A percentile compares a stretch with the other conserved stretches of the same genome.
Conservation (phyloP, 1,284 basidiomycete species). For the Naganishia sp. region DNA sequence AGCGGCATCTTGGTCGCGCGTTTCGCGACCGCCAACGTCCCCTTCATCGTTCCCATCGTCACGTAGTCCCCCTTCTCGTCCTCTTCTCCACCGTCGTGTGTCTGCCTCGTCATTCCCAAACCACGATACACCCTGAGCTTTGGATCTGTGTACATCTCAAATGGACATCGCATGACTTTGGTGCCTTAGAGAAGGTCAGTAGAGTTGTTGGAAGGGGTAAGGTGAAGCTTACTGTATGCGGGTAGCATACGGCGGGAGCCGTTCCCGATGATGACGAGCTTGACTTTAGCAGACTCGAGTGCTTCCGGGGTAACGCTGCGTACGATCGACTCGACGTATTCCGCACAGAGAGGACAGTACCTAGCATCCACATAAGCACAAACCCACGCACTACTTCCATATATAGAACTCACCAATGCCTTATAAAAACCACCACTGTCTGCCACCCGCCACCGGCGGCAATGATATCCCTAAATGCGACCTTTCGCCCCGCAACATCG, state of each 20-base stretch:
- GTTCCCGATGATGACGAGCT: constrained; percentile 70
- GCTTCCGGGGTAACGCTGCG: constrained; percentile 59
- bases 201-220: constrained; percentile 38
- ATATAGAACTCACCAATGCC: constrained; percentile 46
- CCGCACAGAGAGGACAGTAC: constrained; percentile 73
- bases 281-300: constrained; percentile 58
- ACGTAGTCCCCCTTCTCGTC: constrained; percentile 61
- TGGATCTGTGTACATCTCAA: constrained; percentile 74
- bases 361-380: constrained; percentile 33
- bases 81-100: constrained; percentile 58
- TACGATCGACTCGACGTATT: constrained; percentile 73
- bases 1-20: constrained; percentile 65
- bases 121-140: constrained; percentile 66
- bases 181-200: constrained; percentile 36
- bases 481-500: constrained; percentile 65
- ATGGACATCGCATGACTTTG: constrained; percentile 59
- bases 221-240: constrained; percentile 17
- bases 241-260: constrained; percentile 70
- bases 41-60: constrained; percentile 38
- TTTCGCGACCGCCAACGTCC: constrained; percentile 45
- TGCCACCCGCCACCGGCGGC: constrained; percentile 39
- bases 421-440: constrained; percentile 65
- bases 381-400: background rate
- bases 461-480: constrained; percentile 74
- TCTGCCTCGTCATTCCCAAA: constrained; percentile 70